Conservation (phyloP, 2,329 filamentous ascomycete species). For the Penicillium sumatraense region DNA sequence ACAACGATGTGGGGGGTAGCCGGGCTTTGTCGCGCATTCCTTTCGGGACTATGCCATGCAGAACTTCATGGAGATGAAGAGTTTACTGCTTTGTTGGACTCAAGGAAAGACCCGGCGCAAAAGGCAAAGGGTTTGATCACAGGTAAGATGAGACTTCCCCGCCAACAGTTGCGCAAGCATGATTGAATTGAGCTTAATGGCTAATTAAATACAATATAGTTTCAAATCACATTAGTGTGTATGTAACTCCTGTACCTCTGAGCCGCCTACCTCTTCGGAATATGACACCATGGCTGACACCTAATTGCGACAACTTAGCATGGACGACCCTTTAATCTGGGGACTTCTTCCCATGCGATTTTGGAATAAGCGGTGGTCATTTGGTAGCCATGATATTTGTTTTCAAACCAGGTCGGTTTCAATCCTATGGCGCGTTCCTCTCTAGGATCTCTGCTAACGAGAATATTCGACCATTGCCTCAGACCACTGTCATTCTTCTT, state of each 20-base stretch:
- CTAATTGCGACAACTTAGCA: slow-evolving; percentile 55
- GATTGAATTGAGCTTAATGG: background rate
- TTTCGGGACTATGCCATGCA: slow-evolving; percentile 74
- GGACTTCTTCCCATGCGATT: slow-evolving; percentile 80
- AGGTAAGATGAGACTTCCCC: slow-evolving; percentile 55
- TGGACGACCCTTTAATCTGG: slow-evolving; percentile 96
- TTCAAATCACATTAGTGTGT: slow-evolving; percentile 88
- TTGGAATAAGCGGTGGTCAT: slow-evolving; percentile 79
- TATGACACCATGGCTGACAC: slow-evolving; percentile 32
- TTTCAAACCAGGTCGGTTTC: slow-evolving; percentile 76
- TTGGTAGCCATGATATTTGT: slow-evolving; percentile 94
- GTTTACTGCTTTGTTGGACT: slow-evolving; percentile 77
- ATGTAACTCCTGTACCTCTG: slow-evolving; percentile 62
- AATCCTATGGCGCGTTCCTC: background rate
- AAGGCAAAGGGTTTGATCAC: slow-evolving; percentile 81
- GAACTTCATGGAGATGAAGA: slow-evolving; percentile 76
- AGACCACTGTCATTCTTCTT: slow-evolving; percentile 80
- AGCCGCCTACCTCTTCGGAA: slow-evolving; percentile 17
- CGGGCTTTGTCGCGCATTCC: slow-evolving; percentile 71
- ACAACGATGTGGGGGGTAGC: slow-evolving; percentile 75
- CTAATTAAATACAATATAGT: slow-evolving; percentile 55
- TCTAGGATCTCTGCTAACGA: slow-evolving; percentile 4
- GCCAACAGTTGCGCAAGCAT: background rate
- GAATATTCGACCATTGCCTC: background rate
- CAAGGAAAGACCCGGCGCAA: slow-evolving; percentile 66